A percentile compares a stretch with the other conserved stretches of the same genome.
These are phyloP conservation scores for Picochlorum sp. DNA, from an alignment of 139 green algal genomes.

Conservation along the genomic window DNA sequence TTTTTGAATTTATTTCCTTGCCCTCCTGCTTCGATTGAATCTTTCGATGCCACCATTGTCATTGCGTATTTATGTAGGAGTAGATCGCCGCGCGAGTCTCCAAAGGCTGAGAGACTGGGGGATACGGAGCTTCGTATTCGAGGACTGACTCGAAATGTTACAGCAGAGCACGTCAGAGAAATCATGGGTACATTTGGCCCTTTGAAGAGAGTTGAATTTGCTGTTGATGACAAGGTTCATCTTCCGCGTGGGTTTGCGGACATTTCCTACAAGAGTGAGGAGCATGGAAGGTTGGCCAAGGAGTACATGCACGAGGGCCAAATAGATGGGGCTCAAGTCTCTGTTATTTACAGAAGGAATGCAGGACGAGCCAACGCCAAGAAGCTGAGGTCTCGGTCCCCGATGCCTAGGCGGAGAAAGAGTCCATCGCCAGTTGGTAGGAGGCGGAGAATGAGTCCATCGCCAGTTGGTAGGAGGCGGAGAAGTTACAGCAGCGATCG, in stretches of 20 bases:
- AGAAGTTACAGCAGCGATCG: neutral
- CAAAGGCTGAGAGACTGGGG: neutral
- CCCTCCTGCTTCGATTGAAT: too few relatives aligned
- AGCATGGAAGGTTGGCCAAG: conserved; percentile 60
- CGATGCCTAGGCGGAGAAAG: too few relatives aligned
- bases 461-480: neutral
- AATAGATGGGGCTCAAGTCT: conserved; percentile 68
- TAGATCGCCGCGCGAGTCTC: too few relatives aligned
- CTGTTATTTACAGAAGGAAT: conserved; percentile 9
- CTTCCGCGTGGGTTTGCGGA: conserved; percentile 73
- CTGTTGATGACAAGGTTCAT: conserved; percentile 48
- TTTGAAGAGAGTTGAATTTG: conserved; percentile 52
- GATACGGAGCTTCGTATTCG: conserved; percentile 54
- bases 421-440: too few relatives aligned
- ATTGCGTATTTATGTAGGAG: too few relatives aligned
- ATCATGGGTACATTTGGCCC: conserved; percentile 70
- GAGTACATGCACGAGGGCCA: conserved; percentile 80
- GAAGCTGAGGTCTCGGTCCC: too few relatives aligned
- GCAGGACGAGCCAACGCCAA: neutral
- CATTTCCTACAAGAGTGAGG: conserved; percentile 56
- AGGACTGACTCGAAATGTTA: conserved; percentile 79
- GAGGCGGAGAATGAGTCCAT: neutral
- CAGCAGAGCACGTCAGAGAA: conserved; percentile 62
- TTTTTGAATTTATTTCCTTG: too few relatives aligned
- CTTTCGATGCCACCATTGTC: too few relatives aligned